These are phyloP conservation scores for Pittosporum tobira DNA, from an alignment of 129 eudicot genomes.

Conservation along the genomic window DNA sequence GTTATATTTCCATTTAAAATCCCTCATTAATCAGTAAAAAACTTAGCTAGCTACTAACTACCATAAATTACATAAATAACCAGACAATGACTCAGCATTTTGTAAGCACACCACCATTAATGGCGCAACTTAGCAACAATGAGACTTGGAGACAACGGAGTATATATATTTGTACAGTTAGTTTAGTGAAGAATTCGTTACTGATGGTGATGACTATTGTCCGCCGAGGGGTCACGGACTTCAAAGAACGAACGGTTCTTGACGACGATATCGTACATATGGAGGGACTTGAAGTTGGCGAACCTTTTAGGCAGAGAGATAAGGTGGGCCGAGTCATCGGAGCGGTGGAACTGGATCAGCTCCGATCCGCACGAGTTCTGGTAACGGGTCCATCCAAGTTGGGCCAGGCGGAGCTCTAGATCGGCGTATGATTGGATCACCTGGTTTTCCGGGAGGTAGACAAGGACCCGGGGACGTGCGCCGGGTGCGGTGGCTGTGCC, in stretches of 20 bases:
- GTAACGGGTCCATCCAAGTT: slow-evolving; percentile 31
- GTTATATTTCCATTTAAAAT: background rate
- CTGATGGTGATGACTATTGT: background rate
- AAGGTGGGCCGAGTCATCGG: slow-evolving; percentile 24
- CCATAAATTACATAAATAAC: background rate
- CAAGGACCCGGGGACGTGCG: slow-evolving; percentile 28
- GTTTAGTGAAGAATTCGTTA: too few species aligned
- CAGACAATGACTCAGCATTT: too few species aligned
- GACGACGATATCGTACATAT: slow-evolving; percentile 34
- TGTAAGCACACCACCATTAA: too few species aligned
- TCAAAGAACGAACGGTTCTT: slow-evolving; percentile 25
- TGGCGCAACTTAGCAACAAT: slow-evolving; percentile 3
- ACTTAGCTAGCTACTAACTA: background rate
- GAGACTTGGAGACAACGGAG: background rate
- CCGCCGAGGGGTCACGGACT: slow-evolving; percentile 20
- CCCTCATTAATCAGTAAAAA: background rate
- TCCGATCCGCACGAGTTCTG: slow-evolving; percentile 13
- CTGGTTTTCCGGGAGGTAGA: slow-evolving; percentile 26
- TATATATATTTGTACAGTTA: background rate
- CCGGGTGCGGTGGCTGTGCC: slow-evolving; percentile 37
- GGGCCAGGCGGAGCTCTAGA: slow-evolving; percentile 15
- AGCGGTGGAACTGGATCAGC: slow-evolving; percentile 28
- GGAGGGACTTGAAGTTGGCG: slow-evolving; percentile 20
- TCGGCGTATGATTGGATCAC: slow-evolving; percentile 23
- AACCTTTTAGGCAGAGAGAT: slow-evolving; percentile 30